A percentile compares a stretch with the other conserved stretches of the same genome.
These are phyloP conservation scores for Aegle marmelos DNA, from an alignment of 345 rosid species.

Conservation along the genomic window DNA sequence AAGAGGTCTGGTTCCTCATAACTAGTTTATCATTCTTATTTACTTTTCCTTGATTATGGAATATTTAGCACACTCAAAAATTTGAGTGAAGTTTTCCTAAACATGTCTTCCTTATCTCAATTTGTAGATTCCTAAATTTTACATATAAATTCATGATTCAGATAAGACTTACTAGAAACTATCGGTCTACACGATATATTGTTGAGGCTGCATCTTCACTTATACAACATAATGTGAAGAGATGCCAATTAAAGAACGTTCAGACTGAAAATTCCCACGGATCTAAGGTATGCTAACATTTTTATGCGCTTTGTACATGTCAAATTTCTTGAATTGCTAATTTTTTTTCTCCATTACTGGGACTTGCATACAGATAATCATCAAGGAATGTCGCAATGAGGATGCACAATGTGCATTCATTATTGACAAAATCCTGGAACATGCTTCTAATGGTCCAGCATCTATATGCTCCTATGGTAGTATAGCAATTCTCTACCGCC, in stretches of 20 bases:
- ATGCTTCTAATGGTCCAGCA: constrained; percentile 36
- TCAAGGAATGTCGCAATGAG: constrained; percentile 89
- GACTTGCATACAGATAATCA: constrained; percentile 44
- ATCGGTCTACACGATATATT: constrained; percentile 78
- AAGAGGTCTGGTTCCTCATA: constrained; percentile 55
- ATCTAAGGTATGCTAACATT: constrained; percentile 62
- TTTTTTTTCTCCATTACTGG: constrained; percentile 17
- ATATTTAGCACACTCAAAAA: neutral
- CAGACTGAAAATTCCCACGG: constrained; percentile 80
- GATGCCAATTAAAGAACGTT: constrained; percentile 62
- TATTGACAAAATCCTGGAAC: constrained; percentile 82
- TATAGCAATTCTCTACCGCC: constrained; percentile 83
- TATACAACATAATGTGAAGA: constrained; percentile 64
- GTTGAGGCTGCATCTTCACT: constrained; percentile 93
- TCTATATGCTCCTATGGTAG: constrained; percentile 56
- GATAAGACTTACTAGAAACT: constrained; percentile 80
- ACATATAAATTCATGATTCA: constrained; percentile 34
- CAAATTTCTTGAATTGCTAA: neutral
- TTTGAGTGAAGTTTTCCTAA: neutral
- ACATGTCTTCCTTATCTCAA: neutral
- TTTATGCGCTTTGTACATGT: neutral
- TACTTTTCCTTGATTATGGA: neutral
- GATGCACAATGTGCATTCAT: constrained; percentile 88
- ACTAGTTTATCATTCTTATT: neutral
- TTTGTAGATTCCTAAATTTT: constrained; percentile 7